Evolutionary conservation across 306 rosid species (phyloP), one percentile per base, ranked within the genome.

Genomic region (Prunus salicina): DNA sequence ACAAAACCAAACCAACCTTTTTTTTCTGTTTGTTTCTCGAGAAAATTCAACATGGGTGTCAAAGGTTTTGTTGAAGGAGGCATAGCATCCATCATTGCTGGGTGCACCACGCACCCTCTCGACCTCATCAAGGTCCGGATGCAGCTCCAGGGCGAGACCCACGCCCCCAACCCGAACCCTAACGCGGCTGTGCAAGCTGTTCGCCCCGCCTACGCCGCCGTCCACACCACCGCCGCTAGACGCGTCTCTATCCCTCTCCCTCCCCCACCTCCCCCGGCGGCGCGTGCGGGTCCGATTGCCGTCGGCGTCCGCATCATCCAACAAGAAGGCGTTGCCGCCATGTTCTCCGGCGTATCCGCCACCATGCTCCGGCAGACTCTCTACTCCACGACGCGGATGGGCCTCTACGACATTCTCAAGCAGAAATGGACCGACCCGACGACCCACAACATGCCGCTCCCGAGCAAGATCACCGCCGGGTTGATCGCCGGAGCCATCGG

Each of bases 371-470:
- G 94, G 15, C 97, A 91, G 82, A 76, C 81, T 1, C 86, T 91
- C 4, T 91, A 91, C 79, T 91, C 97, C 64, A 91, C 97, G 56
- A 91, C 97, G 50, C 88, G 94, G 4, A 91, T 91, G 97, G 97
- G 97, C 0, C 89, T 91, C 56, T 91, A 91, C 71, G 97, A 91
- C 46, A 66, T 89, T 9, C 88, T 91, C 6, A 91, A 87, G 61
- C 78, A 83, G 38, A 87, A 84, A 14, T 91, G 94, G 97, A 62
- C 97, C 24, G 89, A 87, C 71, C 91, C 88, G 49, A 81, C 55
- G 5, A 11, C 85, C 32, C 67, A 86, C 0, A 87, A 15, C 74
- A 81, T 91, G 81, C 89, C 94, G 8, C 81, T 91, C 2, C 2
- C 15, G 0, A 32, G 85, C 0, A 91, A 91, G 47, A 89, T 91